Base-by-base conservation (phyloP, 2,329 filamentous ascomycete species). In the Dothideomycetidae sp. region DNA sequence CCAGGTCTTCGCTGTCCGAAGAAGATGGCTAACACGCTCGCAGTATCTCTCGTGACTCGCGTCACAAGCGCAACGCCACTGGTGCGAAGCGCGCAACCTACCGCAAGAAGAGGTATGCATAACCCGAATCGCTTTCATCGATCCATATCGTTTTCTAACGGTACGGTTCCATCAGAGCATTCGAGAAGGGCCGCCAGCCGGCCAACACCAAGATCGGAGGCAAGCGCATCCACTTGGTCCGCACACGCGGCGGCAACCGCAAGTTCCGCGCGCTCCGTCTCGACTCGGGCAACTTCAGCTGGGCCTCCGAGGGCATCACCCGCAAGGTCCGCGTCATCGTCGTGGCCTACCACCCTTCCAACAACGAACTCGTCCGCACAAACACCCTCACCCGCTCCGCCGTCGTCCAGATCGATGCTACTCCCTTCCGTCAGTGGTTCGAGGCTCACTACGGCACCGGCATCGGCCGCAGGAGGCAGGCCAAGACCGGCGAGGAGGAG, bases 311-410 rank as follows among this genome's bases (percentile, higher is more conserved):
- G 76, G 86, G 88, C 61, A 73, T 85, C 68, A 82, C 88, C 69
- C 88, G 90, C 78, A 98, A 98, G 80, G 85, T 83, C 68, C 90
- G 92, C 74, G 82, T 98, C 66, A 94, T 98, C 66, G 85, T 73
- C 59, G 92, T 98, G 70, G 81, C 79, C 64, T 98, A 85, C 82
- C 92, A 98, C 71, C 92, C 90, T 48, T 94, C 88, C 66, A 98
- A 98, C 86, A 98, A 98, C 84, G 90, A 98, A 73, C 78, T 98
- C 56, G 86, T 98, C 74, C 90, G 90, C 63, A 98, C 90, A 69
- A 98, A 98, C 81, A 96, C 90, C 72, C 77, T 98, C 65, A 98
- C 90, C 75, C 92, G 86, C 73, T 84, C 84, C 62, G 90, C 90
- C 70, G 83, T 98, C 60, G 83, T 98, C 65, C 90, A 98, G 75